Conservation (phyloP, 768 basidiomycete species). For the Lactifluus echinatus region DNA sequence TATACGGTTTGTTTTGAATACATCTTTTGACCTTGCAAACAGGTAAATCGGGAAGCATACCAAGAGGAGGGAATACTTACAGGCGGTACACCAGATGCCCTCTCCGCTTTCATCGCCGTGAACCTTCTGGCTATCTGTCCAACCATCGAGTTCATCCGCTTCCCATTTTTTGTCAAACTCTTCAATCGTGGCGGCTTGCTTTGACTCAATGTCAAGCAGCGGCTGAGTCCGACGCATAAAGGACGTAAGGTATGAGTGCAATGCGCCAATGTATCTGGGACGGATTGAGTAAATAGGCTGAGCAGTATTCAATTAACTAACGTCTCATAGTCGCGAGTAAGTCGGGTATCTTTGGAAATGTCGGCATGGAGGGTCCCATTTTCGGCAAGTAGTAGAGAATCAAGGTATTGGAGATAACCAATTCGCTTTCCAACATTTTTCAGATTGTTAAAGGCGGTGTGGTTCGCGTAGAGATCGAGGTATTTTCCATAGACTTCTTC, state of each 20-base stretch:
- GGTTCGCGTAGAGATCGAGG: constrained; percentile 84
- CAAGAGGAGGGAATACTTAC: constrained; percentile 40
- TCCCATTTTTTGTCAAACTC: constrained; percentile 83
- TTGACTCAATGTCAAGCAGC: constrained; percentile 62
- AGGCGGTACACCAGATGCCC: constrained; percentile 91
- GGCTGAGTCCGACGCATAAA: constrained; percentile 84
- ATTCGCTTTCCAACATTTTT: constrained; percentile 76
- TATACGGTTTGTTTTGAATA: constrained; percentile 98
- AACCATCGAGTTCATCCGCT: constrained; percentile 60
- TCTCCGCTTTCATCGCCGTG: constrained; percentile 38
- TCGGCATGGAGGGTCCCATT: constrained; percentile 56
- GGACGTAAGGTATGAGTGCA: constrained; percentile 78
- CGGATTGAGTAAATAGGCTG: constrained; percentile 6
- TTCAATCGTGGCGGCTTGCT: constrained; percentile 50
- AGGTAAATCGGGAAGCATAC: constrained; percentile 7
- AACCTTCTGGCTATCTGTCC: constrained; percentile 49
- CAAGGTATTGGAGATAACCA: constrained; percentile 90
- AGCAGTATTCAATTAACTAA: constrained; percentile 32
- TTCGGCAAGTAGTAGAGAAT: constrained; percentile 64
- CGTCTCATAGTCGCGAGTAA: constrained; percentile 72
- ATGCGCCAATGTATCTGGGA: constrained; percentile 68
- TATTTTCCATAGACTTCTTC: constrained; percentile 95
- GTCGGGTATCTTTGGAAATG: constrained; percentile 56
- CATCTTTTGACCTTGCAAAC: constrained; percentile 70
- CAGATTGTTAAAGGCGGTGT: constrained; percentile 83